A percentile compares a stretch with the other conserved stretches of the same genome.
Evolutionary conservation across 495 filamentous ascomycete genomes (phyloP).

Genomic region (Astrothelium macrocarpum): DNA sequence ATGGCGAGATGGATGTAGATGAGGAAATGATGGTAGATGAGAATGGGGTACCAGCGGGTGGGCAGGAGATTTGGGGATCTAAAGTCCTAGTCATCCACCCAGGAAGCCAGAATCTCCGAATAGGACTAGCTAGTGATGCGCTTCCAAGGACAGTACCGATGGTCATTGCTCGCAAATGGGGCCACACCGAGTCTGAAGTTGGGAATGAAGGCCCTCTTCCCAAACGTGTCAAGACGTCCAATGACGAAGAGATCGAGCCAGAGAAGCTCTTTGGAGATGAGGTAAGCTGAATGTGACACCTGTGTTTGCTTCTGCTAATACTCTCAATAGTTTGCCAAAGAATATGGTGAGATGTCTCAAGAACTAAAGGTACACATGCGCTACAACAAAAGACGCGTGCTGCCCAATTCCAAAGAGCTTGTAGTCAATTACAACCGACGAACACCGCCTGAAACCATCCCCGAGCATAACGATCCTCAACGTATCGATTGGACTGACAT

Average conservation of each 20-base stretch:
- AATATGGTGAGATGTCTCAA: conserved; percentile 68
- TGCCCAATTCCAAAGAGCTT: conserved; percentile 92
- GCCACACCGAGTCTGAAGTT: conserved; percentile 72
- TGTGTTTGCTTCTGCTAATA: neutral
- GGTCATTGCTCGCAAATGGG: conserved; percentile 71
- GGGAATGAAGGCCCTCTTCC: conserved; percentile 67
- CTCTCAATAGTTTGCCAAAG: conserved; percentile 51
- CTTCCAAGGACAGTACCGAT: conserved; percentile 90
- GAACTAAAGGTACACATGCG: conserved; percentile 88
- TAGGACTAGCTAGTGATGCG: conserved; percentile 89
- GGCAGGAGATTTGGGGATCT: conserved; percentile 46
- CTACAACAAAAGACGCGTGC: conserved; percentile 77
- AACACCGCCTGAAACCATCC: conserved; percentile 70
- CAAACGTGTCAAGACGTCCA: conserved; percentile 70
- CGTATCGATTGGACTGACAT: conserved; percentile 94
- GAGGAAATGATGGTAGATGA: conserved; percentile 50
- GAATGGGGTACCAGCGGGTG: conserved; percentile 44
- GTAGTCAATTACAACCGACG: conserved; percentile 86
- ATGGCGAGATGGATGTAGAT: conserved; percentile 40
- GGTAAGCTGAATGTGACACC: conserved; percentile 34
- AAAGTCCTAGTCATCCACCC: conserved; percentile 94
- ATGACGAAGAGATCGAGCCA: conserved; percentile 45
- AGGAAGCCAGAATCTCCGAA: conserved; percentile 93
- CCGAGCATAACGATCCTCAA: conserved; percentile 85
- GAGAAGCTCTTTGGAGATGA: conserved; percentile 81